Base-by-base conservation (phyloP, 2,329 filamentous ascomycete species). In the Nemania diffusa region DNA sequence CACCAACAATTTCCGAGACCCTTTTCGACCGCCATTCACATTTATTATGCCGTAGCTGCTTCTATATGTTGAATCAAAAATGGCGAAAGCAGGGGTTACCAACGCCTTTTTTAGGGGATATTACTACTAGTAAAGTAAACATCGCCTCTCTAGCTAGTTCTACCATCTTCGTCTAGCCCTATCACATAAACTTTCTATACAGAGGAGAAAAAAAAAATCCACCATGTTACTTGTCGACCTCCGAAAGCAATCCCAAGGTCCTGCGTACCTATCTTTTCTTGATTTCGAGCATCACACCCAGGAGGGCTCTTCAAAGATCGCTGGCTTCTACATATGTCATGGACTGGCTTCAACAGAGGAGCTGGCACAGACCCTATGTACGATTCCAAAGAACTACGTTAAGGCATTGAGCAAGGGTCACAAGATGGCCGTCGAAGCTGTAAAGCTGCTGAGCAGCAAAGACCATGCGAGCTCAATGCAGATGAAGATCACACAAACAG, bases 341-440 rank as follows among this genome's bases (percentile, higher is more conserved):
- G 57, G 40, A 4, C n/a, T 29, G 29, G 40, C 57, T 59, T 46
- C 57, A 32, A 46, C 57, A n/a, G 42, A 27, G 20, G 40, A 51
- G 6, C 44, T 59, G 57, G 57, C 11, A 20, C 40, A 50, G 17
- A 37, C 57, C 42, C 22, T 22, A 46, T 59, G 40, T 59, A n/a
- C 57, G 37, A 44, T 59, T 40, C 40, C 11, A 24, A 59, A 37
- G 42, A 27, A 44, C 24, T 59, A 59, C 40, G 50, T 59, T 40
- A 59, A 59, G 57, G 57, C 57, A n/a, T 59, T 24, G 26, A 59
- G 48, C 57, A 59, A 59, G 40, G 57, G 57, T 22, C 42, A 59
- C 32, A 59, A 59, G 57, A 59, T 59, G 42, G 57, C 57, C 22
- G 57, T 50, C 57, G 15, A 59, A 48, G 42, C 40, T 22, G 26